Base-by-base conservation (phyloP, 2,329 filamentous ascomycete genomes). In the Rhynchosporium secalis region DNA sequence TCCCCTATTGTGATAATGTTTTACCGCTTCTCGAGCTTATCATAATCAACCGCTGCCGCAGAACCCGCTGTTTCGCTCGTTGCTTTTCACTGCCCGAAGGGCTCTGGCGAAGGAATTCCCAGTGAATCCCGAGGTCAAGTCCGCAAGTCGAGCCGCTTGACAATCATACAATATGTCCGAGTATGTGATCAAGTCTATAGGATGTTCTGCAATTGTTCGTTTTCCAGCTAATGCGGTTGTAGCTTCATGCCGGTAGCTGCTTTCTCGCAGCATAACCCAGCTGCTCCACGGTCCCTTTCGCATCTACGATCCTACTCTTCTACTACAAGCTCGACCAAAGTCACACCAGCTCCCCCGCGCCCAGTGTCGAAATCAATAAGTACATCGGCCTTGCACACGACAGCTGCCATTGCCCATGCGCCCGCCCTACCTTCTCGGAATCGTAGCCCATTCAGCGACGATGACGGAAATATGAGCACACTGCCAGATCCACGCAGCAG, bases 401-500 rank as follows among this genome's bases (percentile, higher is more conserved):
- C 79, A 65, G 75, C 77, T 5, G 65, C 69, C 13, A 62, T 73
- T 33, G 49, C 70, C 59, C 66, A 63, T 60, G 61, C 67, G 31
- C 69, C 69, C 26, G 61, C 64, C 6, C 60, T 70, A 41, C 66
- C 71, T 15, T 57, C 70, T 1, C 60, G 64, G 47, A 8, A 51
- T 4, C 75, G 78, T 15, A 74, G 77, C 15, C 73, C 76, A 10
- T 77, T 78, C 26, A 71, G 78, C 26, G 78, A 83, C 67, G 79
- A 83, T 54, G 81, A 83, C 68, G 81, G 85, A 71, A 84, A 85
- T 70, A 82, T 90, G 77, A 90, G 86, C 73, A 91, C 88, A 1
- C 78, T 91, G 57, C 87, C 88, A 45, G 86, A 88, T 70, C 86
- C 86, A 13, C 79, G 86, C 67, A 84, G 78, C 69, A 80, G 83